These are phyloP conservation scores for Glycine latifolia DNA, from an alignment of 306 rosid genomes.

Conservation along the genomic window DNA sequence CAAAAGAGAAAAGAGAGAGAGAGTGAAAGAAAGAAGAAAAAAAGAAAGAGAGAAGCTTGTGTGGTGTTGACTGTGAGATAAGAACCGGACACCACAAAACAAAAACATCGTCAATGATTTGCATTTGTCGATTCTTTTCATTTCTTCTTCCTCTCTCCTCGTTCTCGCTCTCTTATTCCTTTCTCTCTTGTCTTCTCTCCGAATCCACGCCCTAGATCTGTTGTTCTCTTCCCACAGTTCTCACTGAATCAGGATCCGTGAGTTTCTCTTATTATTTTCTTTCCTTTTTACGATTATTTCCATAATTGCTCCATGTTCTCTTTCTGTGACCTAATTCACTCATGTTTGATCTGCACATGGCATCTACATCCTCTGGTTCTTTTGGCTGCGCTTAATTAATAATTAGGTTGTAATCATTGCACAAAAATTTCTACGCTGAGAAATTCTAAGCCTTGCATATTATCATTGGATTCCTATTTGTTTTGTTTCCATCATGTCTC, in stretches of 20 bases:
- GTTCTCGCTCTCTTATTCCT: constrained; percentile 13
- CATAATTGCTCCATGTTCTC: neutral
- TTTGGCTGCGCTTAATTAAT: neutral
- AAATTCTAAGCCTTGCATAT: neutral
- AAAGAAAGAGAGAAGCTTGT: neutral
- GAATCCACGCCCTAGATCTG: constrained; percentile 10
- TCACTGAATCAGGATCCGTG: constrained; percentile 24
- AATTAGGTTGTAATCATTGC: neutral
- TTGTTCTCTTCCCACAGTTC: constrained; percentile 3
- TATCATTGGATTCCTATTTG: neutral
- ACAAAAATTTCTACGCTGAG: neutral
- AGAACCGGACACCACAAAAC: constrained; percentile 47
- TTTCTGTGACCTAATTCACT: neutral
- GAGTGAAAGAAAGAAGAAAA: constrained; percentile 22
- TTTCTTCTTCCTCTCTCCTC: neutral
- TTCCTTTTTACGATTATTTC: neutral
- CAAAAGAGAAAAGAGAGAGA: constrained; percentile 64
- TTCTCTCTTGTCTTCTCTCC: constrained; percentile 34
- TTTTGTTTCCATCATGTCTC: neutral
- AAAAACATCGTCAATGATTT: constrained; percentile 34
- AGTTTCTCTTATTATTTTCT: constrained; percentile 32
- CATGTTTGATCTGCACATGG: neutral
- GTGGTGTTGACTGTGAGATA: constrained; percentile 56
- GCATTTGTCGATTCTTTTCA: constrained; percentile 32
- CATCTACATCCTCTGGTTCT: neutral